Percentiles rank a stretch among this genome's conserved stretches.
Conservation (phyloP, 2,329 filamentous ascomycete genomes). For the Aspergillus sp. region DNA sequence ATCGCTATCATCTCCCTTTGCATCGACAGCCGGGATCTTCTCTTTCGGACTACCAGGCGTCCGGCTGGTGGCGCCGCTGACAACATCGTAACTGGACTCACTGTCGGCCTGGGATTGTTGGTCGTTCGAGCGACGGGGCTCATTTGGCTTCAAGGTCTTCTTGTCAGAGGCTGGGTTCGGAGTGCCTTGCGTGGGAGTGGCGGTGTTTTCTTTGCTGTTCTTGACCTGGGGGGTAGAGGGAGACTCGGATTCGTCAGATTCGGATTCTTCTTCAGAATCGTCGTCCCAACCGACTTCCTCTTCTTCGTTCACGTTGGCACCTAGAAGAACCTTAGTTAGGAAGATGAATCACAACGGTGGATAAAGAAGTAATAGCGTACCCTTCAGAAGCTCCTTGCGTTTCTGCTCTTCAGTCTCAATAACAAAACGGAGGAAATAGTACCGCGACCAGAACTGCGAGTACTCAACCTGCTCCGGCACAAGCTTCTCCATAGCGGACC, state of each 20-base stretch:
- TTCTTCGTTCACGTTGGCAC: constrained; percentile 57
- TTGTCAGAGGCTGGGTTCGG: constrained; percentile 28
- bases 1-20: constrained; percentile 54
- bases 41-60: constrained; percentile 62
- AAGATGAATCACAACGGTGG: not conserved
- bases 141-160: constrained; percentile 53
- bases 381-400: constrained; percentile 82
- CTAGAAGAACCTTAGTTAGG: constrained; percentile 14
- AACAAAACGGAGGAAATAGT: constrained; percentile 89
- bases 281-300: constrained; percentile 65
- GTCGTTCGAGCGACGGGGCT: constrained; percentile 69
- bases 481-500: constrained; percentile 85
- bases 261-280: constrained; percentile 55
- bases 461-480: constrained; percentile 94
- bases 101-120: constrained; percentile 87
- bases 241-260: constrained; percentile 49
- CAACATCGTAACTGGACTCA: constrained; percentile 92
- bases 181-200: constrained; percentile 19
- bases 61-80: constrained; percentile 73
- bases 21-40: constrained; percentile 27
- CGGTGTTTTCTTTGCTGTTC: constrained; percentile 28
- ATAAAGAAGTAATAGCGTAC: constrained; percentile 45
- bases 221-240: constrained; percentile 38
- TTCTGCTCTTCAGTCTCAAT: constrained; percentile 89
- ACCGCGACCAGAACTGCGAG: constrained; percentile 81